Evolutionary conservation across 108 stramenopile species (phyloP), one percentile per base, ranked within the genome.

Genomic region (Cylindrotheca fusiformis): DNA sequence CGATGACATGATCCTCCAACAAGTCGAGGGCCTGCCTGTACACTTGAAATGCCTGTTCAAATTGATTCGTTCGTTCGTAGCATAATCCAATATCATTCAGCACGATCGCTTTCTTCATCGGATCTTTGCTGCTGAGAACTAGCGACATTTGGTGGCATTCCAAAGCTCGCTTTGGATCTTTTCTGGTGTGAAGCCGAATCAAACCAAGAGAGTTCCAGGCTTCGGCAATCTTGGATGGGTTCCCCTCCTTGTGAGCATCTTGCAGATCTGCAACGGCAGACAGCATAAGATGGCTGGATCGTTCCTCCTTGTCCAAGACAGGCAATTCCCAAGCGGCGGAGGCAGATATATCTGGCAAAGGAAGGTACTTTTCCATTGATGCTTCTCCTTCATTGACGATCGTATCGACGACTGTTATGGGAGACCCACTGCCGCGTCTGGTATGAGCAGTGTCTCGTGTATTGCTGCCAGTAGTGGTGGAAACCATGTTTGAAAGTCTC

Each of bases 101-200:
- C 19, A 63, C 58, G 10, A 57, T 55, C 8, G 71, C 71, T 24
- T 63, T 29, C 3, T 65, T 31, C 17, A 60, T 14, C 2, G 4
- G 23, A 41, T 23, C 22, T 22, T 58, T 46, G 30, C 24, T 3
- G 14, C 20, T 8, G 3, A 60, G 69, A 0, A 32, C 28, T 4
- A 75, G 44, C 1, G 74, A 67, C 10, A 54, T 44, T 2, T 57
- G 47, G 6, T 68, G 67, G 48, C 74, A 75, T 36, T 51, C 32
- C 6, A 60, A 23, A 31, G 74, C 74, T 21, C 45, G 62, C 10
- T 29, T 10, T 5, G 67, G 55, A 49, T 68, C 47, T 14, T 22
- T 60, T 65, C 67, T 59, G 20, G 69, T 68, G 56, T 75, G 74
- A 14, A 68, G 47, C 1, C 74, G 67, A 20, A 75, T 68, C 24